A percentile compares a stretch with the other conserved stretches of the same genome.
phyloP scores from a whole-genome alignment of 352 stramenopile species.

The Blastocystis sp. region DNA sequence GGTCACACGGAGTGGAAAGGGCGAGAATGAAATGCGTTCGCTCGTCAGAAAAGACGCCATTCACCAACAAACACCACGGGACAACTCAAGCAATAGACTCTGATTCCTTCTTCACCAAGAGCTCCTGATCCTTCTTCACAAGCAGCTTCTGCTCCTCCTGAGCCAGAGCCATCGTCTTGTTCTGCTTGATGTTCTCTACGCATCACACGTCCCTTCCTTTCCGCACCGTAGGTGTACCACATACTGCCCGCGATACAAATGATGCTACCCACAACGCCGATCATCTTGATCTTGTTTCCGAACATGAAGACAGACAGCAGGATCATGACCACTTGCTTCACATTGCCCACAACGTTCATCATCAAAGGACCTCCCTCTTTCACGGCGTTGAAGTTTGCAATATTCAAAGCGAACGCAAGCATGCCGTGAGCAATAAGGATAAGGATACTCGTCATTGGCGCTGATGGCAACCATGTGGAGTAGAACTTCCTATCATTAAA shows the following conservation, averaged over 20 bases:
- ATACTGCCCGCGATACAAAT: constrained; percentile 66
- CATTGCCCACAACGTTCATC: constrained; percentile 72
- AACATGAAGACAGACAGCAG: constrained; percentile 72
- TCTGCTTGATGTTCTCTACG: constrained; percentile 52
- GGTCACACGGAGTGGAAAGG: too few species aligned
- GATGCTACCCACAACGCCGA: constrained; percentile 51
- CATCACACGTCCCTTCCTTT: not conserved
- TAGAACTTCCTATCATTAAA: constrained; percentile 56
- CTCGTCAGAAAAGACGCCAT: too few species aligned
- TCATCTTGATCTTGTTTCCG: constrained; percentile 56
- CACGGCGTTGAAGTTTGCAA: constrained; percentile 70
- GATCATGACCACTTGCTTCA: constrained; percentile 74
- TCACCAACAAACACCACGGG: too few species aligned
- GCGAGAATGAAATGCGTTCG: too few species aligned
- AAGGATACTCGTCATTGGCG: constrained; percentile 10
- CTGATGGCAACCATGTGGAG: constrained; percentile 16
- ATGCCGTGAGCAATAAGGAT: constrained; percentile 64
- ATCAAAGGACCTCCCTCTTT: constrained; percentile 66
- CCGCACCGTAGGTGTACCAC: constrained; percentile 67
- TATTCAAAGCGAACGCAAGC: constrained; percentile 64
- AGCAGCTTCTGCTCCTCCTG: constrained; percentile 43
- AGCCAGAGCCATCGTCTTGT: not conserved
- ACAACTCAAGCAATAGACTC: not conserved
- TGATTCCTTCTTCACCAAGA: constrained; percentile 14
- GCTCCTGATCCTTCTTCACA: not conserved